Conservation (phyloP, 2,329 filamentous ascomycete genomes). For the Trichophyton rubrum region DNA sequence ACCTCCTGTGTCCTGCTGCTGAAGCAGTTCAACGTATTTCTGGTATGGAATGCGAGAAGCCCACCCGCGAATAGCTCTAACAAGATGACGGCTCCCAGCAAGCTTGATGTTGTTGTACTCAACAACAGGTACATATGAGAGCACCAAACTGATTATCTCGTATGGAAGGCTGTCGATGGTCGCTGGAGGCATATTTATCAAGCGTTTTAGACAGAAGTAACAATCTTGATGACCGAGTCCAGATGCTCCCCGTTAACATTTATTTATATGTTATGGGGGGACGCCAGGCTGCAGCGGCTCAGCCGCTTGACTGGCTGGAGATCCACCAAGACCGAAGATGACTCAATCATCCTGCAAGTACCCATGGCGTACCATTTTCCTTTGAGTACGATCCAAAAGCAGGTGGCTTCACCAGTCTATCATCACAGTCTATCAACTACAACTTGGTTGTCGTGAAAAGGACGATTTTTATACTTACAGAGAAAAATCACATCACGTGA, state of each 20-base stretch:
- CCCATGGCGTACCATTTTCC: too few species aligned
- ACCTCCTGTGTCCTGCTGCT: not conserved
- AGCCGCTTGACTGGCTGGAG: not conserved
- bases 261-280: not conserved
- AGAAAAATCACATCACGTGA: too few species aligned
- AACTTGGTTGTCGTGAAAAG: too few species aligned
- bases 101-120: not conserved
- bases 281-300: not conserved
- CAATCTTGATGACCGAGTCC: not conserved
- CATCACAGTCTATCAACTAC: too few species aligned
- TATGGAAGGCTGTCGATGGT: not conserved
- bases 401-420: too few species aligned
- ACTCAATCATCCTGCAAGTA: too few species aligned
- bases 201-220: not conserved
- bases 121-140: not conserved
- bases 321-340: not conserved
- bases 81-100: not conserved
- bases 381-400: too few species aligned
- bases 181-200: not conserved
- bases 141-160: not conserved
- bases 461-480: too few species aligned
- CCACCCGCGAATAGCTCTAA: not conserved
- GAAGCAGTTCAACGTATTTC: not conserved
- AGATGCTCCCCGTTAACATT: not conserved
- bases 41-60: not conserved